phyloP scores from a whole-genome alignment of 257 asterid genomes.

The Striga asiatica region DNA sequence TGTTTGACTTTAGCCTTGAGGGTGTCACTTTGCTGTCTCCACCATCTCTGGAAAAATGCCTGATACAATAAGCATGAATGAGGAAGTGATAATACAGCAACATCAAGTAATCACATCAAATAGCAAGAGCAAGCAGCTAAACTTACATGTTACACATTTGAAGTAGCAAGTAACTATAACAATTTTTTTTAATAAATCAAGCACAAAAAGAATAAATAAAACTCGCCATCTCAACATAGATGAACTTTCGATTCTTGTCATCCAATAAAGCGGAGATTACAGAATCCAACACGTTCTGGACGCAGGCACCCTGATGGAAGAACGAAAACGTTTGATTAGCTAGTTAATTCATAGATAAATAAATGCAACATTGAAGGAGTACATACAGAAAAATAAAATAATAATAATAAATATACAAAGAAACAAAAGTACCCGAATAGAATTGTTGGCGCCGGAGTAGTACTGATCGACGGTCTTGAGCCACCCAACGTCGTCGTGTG shows the following conservation, averaged over 20 bases:
- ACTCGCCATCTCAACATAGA: constrained; percentile 71
- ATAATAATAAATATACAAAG: no score
- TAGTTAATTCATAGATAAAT: background rate
- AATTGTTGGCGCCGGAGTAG: constrained; percentile 59
- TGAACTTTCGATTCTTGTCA: constrained; percentile 58
- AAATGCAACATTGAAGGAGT: no score
- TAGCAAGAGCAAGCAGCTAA: background rate
- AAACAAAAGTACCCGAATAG: constrained; percentile 54
- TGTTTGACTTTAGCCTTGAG: constrained; percentile 50
- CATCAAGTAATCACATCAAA: background rate
- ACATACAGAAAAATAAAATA: background rate
- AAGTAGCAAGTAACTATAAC: no score
- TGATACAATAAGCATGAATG: constrained; percentile 12
- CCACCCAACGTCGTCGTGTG: constrained; percentile 88
- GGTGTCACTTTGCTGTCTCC: constrained; percentile 57
- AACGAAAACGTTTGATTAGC: background rate
- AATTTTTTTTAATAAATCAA: no score
- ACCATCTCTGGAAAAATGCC: constrained; percentile 84
- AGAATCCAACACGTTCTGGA: constrained; percentile 71
- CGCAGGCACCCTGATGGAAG: constrained; percentile 60
- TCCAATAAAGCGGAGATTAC: constrained; percentile 49
- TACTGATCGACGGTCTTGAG: constrained; percentile 79
- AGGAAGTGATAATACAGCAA: background rate
- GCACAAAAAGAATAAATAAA: background rate
- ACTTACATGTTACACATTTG: background rate